phyloP scores from a whole-genome alignment of 2,329 filamentous ascomycete genomes.

The Colletotrichum australisinense region DNA sequence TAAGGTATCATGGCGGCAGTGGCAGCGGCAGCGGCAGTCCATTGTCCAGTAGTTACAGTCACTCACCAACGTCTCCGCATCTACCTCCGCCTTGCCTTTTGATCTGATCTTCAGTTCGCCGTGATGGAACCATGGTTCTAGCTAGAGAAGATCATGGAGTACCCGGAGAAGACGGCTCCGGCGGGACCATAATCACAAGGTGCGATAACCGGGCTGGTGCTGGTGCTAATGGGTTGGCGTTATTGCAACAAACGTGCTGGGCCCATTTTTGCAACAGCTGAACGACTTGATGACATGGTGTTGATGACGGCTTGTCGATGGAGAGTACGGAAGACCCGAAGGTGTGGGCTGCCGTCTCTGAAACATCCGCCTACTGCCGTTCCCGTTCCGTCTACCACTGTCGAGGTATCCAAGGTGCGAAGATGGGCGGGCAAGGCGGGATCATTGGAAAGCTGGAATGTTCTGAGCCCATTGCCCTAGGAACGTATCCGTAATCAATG shows the following conservation, averaged over 20 bases:
- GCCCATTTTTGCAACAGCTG: not conserved
- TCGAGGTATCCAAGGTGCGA: not conserved
- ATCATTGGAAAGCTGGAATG: not conserved
- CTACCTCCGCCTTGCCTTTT: not conserved
- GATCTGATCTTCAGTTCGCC: not conserved
- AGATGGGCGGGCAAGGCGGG: too few species aligned
- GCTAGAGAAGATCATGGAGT: not conserved
- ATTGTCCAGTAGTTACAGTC: not conserved
- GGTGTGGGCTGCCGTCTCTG: not conserved
- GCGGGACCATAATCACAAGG: not conserved
- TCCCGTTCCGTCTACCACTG: not conserved
- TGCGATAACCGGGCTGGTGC: not conserved
- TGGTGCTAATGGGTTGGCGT: not conserved
- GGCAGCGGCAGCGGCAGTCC: not conserved
- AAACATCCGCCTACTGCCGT: not conserved
- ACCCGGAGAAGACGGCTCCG: not conserved
- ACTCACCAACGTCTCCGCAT: not conserved
- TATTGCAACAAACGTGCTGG: not conserved
- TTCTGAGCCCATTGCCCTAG: not conserved
- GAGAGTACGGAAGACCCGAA: not conserved
- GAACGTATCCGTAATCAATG: not conserved
- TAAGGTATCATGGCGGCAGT: not conserved
- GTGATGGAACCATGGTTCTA: not conserved
- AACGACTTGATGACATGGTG: not conserved
- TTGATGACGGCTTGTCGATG: not conserved